A percentile compares a stretch with the other conserved stretches of the same genome.
phyloP scores from a whole-genome alignment of 768 basidiomycete genomes.

The Mycena rosella region DNA sequence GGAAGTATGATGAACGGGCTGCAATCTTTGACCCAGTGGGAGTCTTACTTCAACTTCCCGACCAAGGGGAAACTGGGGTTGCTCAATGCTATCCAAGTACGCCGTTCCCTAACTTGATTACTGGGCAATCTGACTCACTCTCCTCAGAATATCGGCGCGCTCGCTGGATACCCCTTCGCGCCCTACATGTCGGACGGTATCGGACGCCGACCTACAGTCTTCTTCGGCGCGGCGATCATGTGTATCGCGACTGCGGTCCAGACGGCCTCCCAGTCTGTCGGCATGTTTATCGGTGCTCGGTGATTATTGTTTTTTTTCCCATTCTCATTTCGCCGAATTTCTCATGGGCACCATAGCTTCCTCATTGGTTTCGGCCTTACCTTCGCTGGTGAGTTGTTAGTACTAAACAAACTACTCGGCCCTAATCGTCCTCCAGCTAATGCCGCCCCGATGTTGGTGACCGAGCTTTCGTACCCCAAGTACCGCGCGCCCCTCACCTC shows the following conservation, averaged over 20 bases:
- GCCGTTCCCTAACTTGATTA: slow-evolving; percentile 36
- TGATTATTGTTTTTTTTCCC: slow-evolving; percentile 34
- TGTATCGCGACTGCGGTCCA: slow-evolving; percentile 75
- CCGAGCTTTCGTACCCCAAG: slow-evolving; percentile 85
- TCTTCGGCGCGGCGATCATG: slow-evolving; percentile 79
- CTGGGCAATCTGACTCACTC: neutral
- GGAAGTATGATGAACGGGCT: slow-evolving; percentile 87
- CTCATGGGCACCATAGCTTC: slow-evolving; percentile 54
- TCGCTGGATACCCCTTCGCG: slow-evolving; percentile 77
- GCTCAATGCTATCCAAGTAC: too few relatives aligned
- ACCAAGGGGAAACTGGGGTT: slow-evolving; percentile 40
- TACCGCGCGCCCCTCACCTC: slow-evolving; percentile 86
- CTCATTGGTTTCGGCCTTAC: slow-evolving; percentile 83
- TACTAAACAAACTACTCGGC: slow-evolving; percentile 62
- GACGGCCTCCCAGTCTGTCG: too few relatives aligned
- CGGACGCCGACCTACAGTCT: slow-evolving; percentile 75
- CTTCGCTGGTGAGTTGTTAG: slow-evolving; percentile 63
- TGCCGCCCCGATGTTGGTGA: slow-evolving; percentile 86
- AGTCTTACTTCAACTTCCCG: slow-evolving; percentile 68
- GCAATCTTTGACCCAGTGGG: slow-evolving; percentile 76
- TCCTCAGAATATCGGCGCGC: slow-evolving; percentile 76
- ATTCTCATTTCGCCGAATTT: neutral
- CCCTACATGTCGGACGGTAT: slow-evolving; percentile 80
- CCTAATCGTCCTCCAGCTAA: slow-evolving; percentile 59
- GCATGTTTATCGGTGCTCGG: slow-evolving; percentile 88